Evolutionary conservation across 2,329 filamentous ascomycete genomes (phyloP).

Genomic region (Incumbomyces lentus): DNA sequence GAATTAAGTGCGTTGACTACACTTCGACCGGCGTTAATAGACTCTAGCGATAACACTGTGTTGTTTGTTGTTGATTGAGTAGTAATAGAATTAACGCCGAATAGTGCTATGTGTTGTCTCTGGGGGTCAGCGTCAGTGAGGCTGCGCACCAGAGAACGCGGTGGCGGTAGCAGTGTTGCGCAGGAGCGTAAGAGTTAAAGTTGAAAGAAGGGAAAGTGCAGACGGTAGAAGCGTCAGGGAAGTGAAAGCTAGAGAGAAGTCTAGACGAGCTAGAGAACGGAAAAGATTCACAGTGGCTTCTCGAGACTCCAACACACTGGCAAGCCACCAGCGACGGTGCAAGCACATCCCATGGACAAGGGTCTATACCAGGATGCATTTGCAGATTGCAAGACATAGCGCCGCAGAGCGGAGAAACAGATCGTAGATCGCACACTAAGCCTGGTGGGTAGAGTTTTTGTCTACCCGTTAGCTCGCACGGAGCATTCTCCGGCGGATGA

Average conservation of each 20-base stretch:
- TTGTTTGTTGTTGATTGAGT: too few species aligned
- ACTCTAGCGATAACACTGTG: background rate
- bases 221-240: slow-evolving; percentile 4
- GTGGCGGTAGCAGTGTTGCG: background rate
- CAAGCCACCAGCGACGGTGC: background rate
- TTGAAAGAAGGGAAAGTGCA: slow-evolving; percentile 6
- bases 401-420: slow-evolving; percentile 12
- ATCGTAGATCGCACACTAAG: slow-evolving; percentile 20
- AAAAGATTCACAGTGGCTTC: background rate
- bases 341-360: background rate
- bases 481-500: background rate
- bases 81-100: too few species aligned
- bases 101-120: too few species aligned
- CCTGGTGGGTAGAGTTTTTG: background rate
- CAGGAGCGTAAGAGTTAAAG: background rate
- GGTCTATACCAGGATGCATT: background rate
- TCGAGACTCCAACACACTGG: background rate
- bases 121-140: too few species aligned
- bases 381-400: slow-evolving; percentile 8
- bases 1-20: background rate
- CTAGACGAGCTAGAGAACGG: slow-evolving; percentile 5
- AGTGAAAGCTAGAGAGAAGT: slow-evolving; percentile 4
- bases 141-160: too few species aligned
- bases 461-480: background rate
- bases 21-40: background rate